Evolutionary conservation across 805 yeast species (phyloP).

Genomic region (Kodamaea nitidulidarum): DNA sequence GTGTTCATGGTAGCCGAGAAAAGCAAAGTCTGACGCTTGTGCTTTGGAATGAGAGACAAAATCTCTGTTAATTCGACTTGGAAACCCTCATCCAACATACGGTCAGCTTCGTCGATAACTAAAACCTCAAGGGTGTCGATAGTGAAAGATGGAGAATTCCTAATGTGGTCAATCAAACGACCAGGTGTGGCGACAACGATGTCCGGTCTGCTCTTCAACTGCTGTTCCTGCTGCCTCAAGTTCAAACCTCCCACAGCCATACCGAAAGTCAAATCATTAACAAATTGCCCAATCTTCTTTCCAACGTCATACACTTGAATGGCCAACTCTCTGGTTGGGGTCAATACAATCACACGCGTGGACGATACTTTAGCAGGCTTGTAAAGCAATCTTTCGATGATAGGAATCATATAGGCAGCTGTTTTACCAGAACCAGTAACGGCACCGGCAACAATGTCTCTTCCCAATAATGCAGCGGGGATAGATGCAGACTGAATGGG

Average conservation of each 20-base stretch:
- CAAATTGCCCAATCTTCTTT: constrained; percentile 72
- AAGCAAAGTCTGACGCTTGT: constrained; percentile 86
- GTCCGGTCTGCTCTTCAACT: constrained; percentile 88
- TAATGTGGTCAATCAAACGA: constrained; percentile 92
- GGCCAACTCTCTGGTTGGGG: constrained; percentile 98
- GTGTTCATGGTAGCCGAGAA: constrained; percentile 99
- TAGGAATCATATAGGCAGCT: constrained; percentile 96
- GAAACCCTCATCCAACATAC: constrained; percentile 99
- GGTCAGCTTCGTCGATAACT: constrained; percentile 96
- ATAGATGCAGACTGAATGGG: constrained; percentile 92
- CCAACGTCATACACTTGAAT: constrained; percentile 96
- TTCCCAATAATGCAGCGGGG: constrained; percentile 90
- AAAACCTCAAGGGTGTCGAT: constrained; percentile 90
- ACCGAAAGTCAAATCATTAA: constrained; percentile 77
- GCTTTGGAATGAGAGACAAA: constrained; percentile 72
- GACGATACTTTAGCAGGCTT: constrained; percentile 83
- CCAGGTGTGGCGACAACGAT: constrained; percentile 98
- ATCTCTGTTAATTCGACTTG: constrained; percentile 92
- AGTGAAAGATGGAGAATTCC: constrained; percentile 89
- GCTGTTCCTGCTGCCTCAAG: constrained; percentile 92
- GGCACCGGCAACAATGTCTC: constrained; percentile 98
- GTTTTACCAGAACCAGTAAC: constrained; percentile 99
- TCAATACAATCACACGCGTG: constrained; percentile 83
- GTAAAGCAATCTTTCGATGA: constrained; percentile 84
- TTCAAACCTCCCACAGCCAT: constrained; percentile 98